Evolutionary conservation across 1,139 yeast genomes (phyloP), one percentile per base, ranked within the genome.

Genomic region (Wickerhamiella pararugosa): DNA sequence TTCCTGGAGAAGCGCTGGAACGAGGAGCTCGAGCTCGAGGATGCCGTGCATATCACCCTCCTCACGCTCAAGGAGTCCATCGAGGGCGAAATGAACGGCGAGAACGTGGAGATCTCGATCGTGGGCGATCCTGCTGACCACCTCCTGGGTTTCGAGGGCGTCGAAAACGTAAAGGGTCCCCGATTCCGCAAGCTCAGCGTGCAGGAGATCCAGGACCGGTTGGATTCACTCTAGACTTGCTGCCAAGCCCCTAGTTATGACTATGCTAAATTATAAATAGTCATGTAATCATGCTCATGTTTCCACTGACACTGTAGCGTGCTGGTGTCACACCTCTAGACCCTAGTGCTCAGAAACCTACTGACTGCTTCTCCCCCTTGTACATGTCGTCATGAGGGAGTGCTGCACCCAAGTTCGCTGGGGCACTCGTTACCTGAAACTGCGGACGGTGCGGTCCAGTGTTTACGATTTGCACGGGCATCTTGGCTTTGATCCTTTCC

Each of bases 1-100:
- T 92, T 92, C 57, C 68, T 92, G 58, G 98, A 92, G 61, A 92
- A 92, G 67, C 79, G 98, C 65, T 92, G 97, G 96, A 87, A 86
- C 58, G 93, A 86, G 51, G 94, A 90, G 59, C 69, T 92, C 58
- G 98, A 92, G 65, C 70, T 92, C 49, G 98, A 92, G 65, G 99
- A 92, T 61, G 99, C 97, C 42, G 84, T 92, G 51, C 98, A 92
- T 61, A 92, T 90, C 56, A 95, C 98, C 1, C 69, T 92, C 43
- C 68, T 92, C 54, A 92, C 98, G 4, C 70, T 92, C 60, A 92
- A 92, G 63, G 99, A 92, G 63, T 78, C 94, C 25, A 92, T 92
- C 42, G 99, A 92, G 62, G 98, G 98, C 45, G 99, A 92, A 58
- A 82, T 92, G 75, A 84, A 82, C 49, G 97, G 97, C 39, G 92